These are phyloP conservation scores for Cyberlindnera euphorbiiphila DNA, from an alignment of 805 yeast species.

Conservation along the genomic window DNA sequence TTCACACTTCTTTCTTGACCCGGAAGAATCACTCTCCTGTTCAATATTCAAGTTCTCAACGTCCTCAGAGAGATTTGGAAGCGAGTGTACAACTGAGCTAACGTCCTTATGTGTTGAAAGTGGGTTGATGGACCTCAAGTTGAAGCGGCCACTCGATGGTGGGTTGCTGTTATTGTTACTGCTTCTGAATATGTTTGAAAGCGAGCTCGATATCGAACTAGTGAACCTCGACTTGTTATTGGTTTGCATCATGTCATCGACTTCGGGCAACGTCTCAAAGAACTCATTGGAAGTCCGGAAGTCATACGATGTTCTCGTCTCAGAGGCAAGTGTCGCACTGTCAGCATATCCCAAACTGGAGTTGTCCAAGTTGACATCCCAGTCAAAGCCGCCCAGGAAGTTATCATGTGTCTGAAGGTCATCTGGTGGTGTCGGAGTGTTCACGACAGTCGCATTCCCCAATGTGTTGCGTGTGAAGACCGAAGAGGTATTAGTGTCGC, in stretches of 20 bases:
- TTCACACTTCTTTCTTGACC: slow-evolving; percentile 2
- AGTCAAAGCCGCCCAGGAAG: slow-evolving; percentile 15
- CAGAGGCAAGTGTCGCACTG: slow-evolving; percentile 23
- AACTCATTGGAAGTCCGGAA: slow-evolving; percentile 41
- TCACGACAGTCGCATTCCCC: slow-evolving; percentile 10
- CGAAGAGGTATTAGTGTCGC: background rate
- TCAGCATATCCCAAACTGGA: slow-evolving; percentile 20
- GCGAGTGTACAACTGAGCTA: slow-evolving; percentile 5
- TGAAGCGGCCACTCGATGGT: slow-evolving; percentile 26
- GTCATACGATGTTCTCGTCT: slow-evolving; percentile 31
- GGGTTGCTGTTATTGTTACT: slow-evolving; percentile 14
- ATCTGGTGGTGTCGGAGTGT: slow-evolving; percentile 17
- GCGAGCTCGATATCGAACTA: slow-evolving; percentile 21
- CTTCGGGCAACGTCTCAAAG: slow-evolving; percentile 35
- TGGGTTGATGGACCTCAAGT: slow-evolving; percentile 34
- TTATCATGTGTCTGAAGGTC: slow-evolving; percentile 14
- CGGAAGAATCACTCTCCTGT: background rate
- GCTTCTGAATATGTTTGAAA: slow-evolving; percentile 25
- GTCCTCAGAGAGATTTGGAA: slow-evolving; percentile 19
- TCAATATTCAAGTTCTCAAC: slow-evolving; percentile 18
- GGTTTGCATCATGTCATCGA: slow-evolving; percentile 6
- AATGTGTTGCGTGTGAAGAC: slow-evolving; percentile 3
- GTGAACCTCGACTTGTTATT: slow-evolving; percentile 17
- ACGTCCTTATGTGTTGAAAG: slow-evolving; percentile 26
- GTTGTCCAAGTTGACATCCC: slow-evolving; percentile 12